These are phyloP conservation scores for Musa acuminata DNA, from an alignment of 176 grass and related monocot genomes.

Conservation along the genomic window DNA sequence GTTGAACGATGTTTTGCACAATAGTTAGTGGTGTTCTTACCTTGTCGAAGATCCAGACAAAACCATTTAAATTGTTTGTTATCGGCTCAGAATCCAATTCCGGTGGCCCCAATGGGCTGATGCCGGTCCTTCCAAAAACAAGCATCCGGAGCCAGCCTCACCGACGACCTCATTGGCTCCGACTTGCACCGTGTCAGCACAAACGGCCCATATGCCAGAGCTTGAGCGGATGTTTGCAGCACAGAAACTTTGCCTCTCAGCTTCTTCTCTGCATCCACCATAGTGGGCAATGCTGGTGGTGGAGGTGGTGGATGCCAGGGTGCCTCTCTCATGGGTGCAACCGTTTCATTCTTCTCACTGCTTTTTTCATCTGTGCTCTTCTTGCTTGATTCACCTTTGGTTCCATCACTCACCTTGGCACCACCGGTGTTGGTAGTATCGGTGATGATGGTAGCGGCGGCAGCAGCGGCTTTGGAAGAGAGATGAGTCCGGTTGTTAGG, in stretches of 20 bases:
- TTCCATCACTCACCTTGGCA: conserved; percentile 5
- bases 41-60: background rate
- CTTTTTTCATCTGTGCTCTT: conserved; percentile 16
- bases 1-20: background rate
- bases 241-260: conserved; percentile 15
- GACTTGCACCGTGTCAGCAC: conserved; percentile 85
- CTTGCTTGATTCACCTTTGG: background rate
- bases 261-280: conserved; percentile 43
- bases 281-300: conserved; percentile 15
- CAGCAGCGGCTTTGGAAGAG: background rate
- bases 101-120: conserved; percentile 57
- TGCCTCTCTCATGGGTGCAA: background rate
- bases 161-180: conserved; percentile 69
- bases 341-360: background rate
- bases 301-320: background rate
- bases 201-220: conserved; percentile 46
- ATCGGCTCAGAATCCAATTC: conserved; percentile 62
- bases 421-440: background rate
- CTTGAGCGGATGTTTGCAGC: conserved; percentile 13
- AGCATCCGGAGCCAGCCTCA: conserved; percentile 44
- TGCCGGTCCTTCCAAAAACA: conserved; percentile 98
- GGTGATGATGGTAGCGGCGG: conserved; percentile 8
- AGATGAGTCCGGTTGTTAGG: background rate
- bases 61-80: background rate
- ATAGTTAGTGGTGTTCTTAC: background rate